Conservation (phyloP, 192 early-diverging fungal genomes). For the Backusella australiensis region DNA sequence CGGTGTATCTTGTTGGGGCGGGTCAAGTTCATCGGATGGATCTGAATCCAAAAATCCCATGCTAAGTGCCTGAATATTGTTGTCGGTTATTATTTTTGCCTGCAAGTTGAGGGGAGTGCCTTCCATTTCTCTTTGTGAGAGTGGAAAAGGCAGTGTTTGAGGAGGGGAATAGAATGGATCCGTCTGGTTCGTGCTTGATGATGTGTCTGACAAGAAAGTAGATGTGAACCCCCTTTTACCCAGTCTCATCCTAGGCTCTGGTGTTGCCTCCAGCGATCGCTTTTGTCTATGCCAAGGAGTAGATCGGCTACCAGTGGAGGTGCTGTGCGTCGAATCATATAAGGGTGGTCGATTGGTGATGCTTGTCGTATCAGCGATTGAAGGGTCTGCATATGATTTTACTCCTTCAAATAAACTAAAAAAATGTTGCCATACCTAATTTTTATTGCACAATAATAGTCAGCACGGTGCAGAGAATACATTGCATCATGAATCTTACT, state of each 20-base stretch:
- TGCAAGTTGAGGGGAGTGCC: not conserved
- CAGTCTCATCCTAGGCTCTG: not conserved
- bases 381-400: not conserved
- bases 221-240: not conserved
- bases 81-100: not conserved
- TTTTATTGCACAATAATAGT: too few relatives aligned
- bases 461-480: not conserved
- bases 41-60: not conserved
- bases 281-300: not conserved
- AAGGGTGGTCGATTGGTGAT: constrained; percentile 3
- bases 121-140: not conserved
- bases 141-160: not conserved
- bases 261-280: not conserved
- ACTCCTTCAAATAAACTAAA: not conserved
- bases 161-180: not conserved
- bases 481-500: not conserved
- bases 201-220: not conserved
- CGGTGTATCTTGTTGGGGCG: not conserved
- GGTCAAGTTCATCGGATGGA: not conserved
- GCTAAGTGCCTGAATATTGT: not conserved
- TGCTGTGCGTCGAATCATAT: not conserved
- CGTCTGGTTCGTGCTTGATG: not conserved
- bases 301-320: not conserved
- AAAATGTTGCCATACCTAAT: not conserved
- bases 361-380: not conserved